Evolutionary conservation across 768 basidiomycete species (phyloP), one percentile per base, ranked within the genome.

Genomic region (Amanita subjunquillea): DNA sequence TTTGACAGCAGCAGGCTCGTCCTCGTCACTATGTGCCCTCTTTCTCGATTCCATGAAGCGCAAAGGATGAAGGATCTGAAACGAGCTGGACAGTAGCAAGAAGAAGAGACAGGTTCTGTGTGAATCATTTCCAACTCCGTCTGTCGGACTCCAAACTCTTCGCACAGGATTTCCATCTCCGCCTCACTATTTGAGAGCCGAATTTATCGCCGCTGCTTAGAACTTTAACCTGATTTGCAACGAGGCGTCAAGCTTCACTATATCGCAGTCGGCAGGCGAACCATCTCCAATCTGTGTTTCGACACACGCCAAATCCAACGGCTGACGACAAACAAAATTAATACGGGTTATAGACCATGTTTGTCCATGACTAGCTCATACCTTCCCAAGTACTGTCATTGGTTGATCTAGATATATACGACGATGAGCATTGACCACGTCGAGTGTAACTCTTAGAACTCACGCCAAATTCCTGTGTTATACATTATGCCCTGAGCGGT

Each of bases 221-320:
- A 77, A 55, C 50, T 67, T 68, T 58, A 77, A 58, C 54, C 62
- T 63, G 51, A 69, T 58, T 20, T 59, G 58, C 41, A 64, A 64
- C 6, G 60, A 58, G 9, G 50, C 59, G 55, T 74, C 71, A 61
- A 78, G 58, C 54, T 85, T 75, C 15, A 91, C 60, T 51, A 97
- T 78, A 67, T 99, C 92, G 64, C 95, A 98, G 66, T 99, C 96
- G 20, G 79, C 72, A 53, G 62, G 62, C 47, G 80, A 77, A 1
- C 87, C 87, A 53, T 88, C 77, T 5, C 91, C 92, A 50, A 95
- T 83, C 66, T 98, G 94, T 22, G 92, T 90, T 67, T 97, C 95
- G 7, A 98, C 80, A 61, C 95, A 98, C 7, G 89, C 75, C 57
- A 92, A 78, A 59, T 91, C 89, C 68, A 91, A 76, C 9, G 72